A percentile compares a stretch with the other conserved stretches of the same genome.
Evolutionary conservation across 2,329 filamentous ascomycete species (phyloP).

Genomic region (Ceratocystis alfenasii): DNA sequence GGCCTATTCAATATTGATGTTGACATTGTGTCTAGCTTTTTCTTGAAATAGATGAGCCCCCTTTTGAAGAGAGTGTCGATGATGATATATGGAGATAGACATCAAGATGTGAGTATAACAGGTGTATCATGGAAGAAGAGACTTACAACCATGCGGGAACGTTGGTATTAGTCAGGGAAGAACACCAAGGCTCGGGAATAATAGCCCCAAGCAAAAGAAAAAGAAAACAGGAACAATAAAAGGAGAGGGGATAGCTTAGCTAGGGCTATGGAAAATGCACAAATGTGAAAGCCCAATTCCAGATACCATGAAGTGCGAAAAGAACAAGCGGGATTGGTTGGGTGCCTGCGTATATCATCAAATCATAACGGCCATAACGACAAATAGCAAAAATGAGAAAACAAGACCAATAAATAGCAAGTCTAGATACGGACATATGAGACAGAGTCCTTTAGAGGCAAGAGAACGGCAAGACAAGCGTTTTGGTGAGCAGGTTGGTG

Average conservation of each 20-base stretch:
- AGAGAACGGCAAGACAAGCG: neutral
- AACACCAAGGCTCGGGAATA: neutral
- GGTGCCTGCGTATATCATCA: neutral
- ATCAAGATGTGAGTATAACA: neutral
- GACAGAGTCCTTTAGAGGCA: neutral
- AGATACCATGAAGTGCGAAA: neutral
- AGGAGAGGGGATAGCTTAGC: neutral
- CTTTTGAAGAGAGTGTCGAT: neutral
- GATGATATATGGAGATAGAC: neutral
- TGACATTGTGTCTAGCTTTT: too few relatives aligned
- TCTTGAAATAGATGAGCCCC: too few relatives aligned
- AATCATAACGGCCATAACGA: neutral
- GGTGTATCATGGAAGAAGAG: neutral
- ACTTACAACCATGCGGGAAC: neutral
- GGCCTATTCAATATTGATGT: too few relatives aligned
- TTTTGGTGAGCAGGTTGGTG: neutral
- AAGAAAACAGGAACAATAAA: neutral
- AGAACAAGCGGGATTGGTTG: neutral
- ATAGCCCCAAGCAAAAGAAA: neutral
- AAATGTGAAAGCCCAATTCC: neutral
- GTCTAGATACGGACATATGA: neutral
- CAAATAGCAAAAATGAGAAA: neutral
- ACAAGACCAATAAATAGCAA: slow-evolving; percentile 1
- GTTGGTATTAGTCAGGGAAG: neutral
- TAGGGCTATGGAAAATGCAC: neutral